Conservation (phyloP, 2,329 filamentous ascomycete species). For the Aspergillus oerlinghausenensis region DNA sequence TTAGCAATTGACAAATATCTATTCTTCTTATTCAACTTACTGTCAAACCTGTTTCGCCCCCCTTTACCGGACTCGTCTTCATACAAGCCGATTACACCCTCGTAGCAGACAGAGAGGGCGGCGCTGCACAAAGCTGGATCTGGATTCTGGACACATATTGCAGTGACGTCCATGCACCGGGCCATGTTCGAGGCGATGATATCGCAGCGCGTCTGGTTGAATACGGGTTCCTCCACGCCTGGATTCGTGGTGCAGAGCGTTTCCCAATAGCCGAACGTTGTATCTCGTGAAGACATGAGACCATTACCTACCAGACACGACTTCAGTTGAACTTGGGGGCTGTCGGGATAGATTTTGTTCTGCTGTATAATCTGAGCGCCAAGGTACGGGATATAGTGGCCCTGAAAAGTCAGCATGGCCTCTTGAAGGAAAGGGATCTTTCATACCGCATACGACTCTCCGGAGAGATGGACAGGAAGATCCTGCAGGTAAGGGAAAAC, state of each 20-base stretch:
- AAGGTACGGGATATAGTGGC: slow-evolving; percentile 46
- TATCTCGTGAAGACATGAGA: slow-evolving; percentile 40
- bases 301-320: slow-evolving; percentile 48
- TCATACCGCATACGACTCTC: slow-evolving; percentile 46
- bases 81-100: slow-evolving; percentile 11
- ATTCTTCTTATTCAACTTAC: slow-evolving; percentile 7
- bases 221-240: slow-evolving; percentile 39
- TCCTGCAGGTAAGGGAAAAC: slow-evolving; percentile 41
- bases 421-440: not conserved
- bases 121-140: slow-evolving; percentile 18
- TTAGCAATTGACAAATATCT: no score
- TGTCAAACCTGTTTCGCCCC: slow-evolving; percentile 22
- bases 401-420: slow-evolving; percentile 22
- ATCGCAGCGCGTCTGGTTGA: slow-evolving; percentile 45
- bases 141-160: slow-evolving; percentile 26
- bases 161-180: slow-evolving; percentile 41
- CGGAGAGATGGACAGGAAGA: slow-evolving; percentile 43
- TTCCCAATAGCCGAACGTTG: slow-evolving; percentile 43
- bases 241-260: slow-evolving; percentile 46
- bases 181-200: slow-evolving; percentile 45
- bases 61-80: slow-evolving; percentile 17
- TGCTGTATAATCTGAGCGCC: slow-evolving; percentile 43
- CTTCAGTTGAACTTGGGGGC: slow-evolving; percentile 38
- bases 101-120: slow-evolving; percentile 13
- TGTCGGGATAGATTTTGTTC: slow-evolving; percentile 37